A percentile compares a stretch with the other conserved stretches of the same genome.
phyloP scores from a whole-genome alignment of 257 asterid species.

The Jacaranda mimosifolia region DNA sequence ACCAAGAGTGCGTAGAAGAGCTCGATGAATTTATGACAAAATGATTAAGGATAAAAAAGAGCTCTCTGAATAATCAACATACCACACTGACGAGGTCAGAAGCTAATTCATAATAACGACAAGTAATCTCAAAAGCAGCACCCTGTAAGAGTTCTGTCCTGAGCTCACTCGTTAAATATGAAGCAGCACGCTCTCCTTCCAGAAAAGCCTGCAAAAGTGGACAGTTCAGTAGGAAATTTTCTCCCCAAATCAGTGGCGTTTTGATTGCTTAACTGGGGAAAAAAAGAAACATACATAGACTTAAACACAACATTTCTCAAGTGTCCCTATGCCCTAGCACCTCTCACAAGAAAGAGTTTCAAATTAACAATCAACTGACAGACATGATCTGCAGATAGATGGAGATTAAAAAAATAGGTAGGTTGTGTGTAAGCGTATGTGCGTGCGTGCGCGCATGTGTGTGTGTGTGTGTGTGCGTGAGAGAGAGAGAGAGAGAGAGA shows the following conservation, averaged over 20 bases:
- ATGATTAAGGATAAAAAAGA: slow-evolving; percentile 27
- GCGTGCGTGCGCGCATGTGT: no score
- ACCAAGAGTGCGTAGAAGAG: neutral
- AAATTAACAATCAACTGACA: neutral
- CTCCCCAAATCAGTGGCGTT: neutral
- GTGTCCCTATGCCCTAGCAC: slow-evolving; percentile 12
- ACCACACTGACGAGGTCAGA: slow-evolving; percentile 87
- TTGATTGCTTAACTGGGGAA: neutral
- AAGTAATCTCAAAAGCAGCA: slow-evolving; percentile 80
- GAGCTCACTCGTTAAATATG: slow-evolving; percentile 63
- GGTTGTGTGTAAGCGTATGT: neutral
- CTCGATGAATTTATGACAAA: slow-evolving; percentile 18
- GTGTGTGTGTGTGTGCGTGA: no score
- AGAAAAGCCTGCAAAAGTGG: slow-evolving; percentile 66
- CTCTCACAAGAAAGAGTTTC: neutral
- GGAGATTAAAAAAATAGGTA: neutral
- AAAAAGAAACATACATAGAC: neutral
- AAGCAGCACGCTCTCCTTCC: slow-evolving; percentile 84
- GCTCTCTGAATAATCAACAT: slow-evolving; percentile 39
- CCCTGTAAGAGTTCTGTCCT: slow-evolving; percentile 72
- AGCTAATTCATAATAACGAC: slow-evolving; percentile 78
- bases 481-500: no score
- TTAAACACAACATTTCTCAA: neutral
- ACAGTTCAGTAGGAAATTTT: neutral
- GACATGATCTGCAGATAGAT: neutral